Evolutionary conservation across 1,284 basidiomycete genomes (phyloP), one percentile per base, ranked within the genome.

Genomic region (Xerocomus nothofagi): DNA sequence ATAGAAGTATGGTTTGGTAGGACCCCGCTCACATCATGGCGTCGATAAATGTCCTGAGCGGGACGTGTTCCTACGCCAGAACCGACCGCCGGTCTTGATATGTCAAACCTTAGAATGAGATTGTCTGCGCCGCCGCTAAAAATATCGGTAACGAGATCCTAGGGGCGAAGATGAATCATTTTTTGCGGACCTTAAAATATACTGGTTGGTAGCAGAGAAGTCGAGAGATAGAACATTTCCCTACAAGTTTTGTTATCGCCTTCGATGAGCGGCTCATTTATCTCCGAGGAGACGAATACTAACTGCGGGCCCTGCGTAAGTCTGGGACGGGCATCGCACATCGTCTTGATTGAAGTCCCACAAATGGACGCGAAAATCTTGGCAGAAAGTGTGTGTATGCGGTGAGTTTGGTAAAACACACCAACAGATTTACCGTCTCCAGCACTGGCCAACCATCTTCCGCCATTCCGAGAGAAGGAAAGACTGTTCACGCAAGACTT

Each of bases 341-440:
- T 84, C 71, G 14, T 86, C 79, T 56, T 84, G 80, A 56, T 88
- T 73, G 54, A 90, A 81, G 57, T 91, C 84, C 84, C 84, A 87
- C 15, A 90, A 65, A 47, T 75, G 73, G 12, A 87, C 73, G 15
- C 72, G 66, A 3, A 79, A 73, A 67, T 91, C 86, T 88, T 57
- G 44, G 53, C 40, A 43, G 43, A 45, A 40, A 29, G 27, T 33
- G 26, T 8, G 24, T 32, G 47, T 38, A 18, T 37, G 44, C 29
- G n/a, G 46, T 53, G 39, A 58, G 60, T 31, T 18, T 32, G 42
- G 30, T 38, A 34, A 44, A 34, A n/a, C n/a, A n/a, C 18, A 45
- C 50, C 18, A 24, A 47, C 12, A 10, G 57, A 73, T 47, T 61
- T 62, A 85, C 88, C 88, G 64, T 91, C 88, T 24, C 88, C 88